These are phyloP conservation scores for Xerocomellus chrysenteron DNA, from an alignment of 768 basidiomycete species.

Conservation along the genomic window DNA sequence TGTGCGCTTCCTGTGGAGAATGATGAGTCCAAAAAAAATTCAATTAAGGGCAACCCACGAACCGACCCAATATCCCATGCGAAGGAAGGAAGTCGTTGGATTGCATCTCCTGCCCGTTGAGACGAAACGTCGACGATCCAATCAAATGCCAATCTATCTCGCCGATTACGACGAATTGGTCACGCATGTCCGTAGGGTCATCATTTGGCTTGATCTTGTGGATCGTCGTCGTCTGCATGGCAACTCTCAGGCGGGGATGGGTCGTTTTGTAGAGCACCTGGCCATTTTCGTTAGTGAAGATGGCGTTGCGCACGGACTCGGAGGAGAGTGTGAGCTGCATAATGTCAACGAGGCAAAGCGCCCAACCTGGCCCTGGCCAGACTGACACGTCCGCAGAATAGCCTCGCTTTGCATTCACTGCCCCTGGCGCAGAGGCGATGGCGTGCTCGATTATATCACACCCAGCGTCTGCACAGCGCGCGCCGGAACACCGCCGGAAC, in stretches of 20 bases:
- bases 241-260: constrained; percentile 12
- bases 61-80: constrained; percentile 25
- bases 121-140: constrained; percentile 30
- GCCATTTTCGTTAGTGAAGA: constrained; percentile 22
- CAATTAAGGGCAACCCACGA: background rate
- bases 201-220: constrained; percentile 25
- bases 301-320: constrained; percentile 22
- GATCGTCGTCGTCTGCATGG: constrained; percentile 23
- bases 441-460: constrained; percentile 49
- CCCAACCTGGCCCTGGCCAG: background rate
- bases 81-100: constrained; percentile 25
- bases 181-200: constrained; percentile 24
- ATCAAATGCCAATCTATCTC: constrained; percentile 36
- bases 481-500: background rate
- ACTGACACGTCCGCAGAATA: constrained; percentile 12
- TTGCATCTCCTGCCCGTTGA: constrained; percentile 25
- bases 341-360: no score
- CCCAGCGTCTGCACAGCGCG: constrained; percentile 35
- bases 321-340: constrained; percentile 28
- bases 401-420: constrained; percentile 41
- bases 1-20: constrained; percentile 20
- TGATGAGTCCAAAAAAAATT: background rate
- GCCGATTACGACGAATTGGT: constrained; percentile 33
- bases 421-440: constrained; percentile 66
- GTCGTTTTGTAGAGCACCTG: constrained; percentile 32